Base-by-base conservation (phyloP, 106 monocot species). In the Amphibolis antarctica region DNA sequence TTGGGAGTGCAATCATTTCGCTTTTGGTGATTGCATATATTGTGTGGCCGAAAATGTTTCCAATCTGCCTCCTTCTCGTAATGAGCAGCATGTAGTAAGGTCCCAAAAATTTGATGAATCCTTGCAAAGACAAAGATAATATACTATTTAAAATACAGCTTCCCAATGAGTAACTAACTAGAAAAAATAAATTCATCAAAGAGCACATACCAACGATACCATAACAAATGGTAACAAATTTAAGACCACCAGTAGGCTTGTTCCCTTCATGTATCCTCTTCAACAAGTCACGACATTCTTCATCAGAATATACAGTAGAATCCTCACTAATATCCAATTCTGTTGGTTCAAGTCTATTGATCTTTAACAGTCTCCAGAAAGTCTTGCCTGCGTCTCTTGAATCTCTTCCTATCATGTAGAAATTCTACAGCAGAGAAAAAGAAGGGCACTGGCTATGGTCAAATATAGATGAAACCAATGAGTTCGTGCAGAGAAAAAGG, bases 21-120 rank as follows among this genome's bases (percentile, higher is more conserved):
- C 64, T 87, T 67, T 85, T 85, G 52, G 90, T 71, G 64, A 90
- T 73, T 28, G 78, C 69, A 77, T 87, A 98, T n/a, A 98, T 69
- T 0, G 54, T 68, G 42, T 98, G 90, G 15, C 90, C 96, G 72
- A 81, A 98, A 59, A 98, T 87, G 61, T 44, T 63, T 27, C 96
- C 96, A 70, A 98, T 83, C 74, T 80, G 71, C 55, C 74, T 78
- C 56, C 90, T 90, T 63, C 80, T 67, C 21, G 96, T 98, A 61
- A 98, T 98, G 19, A 98, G 68, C 55, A 98, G 69, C 90, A 98
- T 82, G 71, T 91, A 98, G 64, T 87, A 98, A 20, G 96, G 96
- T 43, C 96, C 96, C 64, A 91, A 65, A 53, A 99, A 99, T 75
- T 88, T 91, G 51, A 91, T 65, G 71, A 99, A 85, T 46, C 98